A percentile compares a stretch with the other conserved stretches of the same genome.
phyloP scores from a whole-genome alignment of 129 eudicot genomes.

The Chrysanthemum lavandulifolium region DNA sequence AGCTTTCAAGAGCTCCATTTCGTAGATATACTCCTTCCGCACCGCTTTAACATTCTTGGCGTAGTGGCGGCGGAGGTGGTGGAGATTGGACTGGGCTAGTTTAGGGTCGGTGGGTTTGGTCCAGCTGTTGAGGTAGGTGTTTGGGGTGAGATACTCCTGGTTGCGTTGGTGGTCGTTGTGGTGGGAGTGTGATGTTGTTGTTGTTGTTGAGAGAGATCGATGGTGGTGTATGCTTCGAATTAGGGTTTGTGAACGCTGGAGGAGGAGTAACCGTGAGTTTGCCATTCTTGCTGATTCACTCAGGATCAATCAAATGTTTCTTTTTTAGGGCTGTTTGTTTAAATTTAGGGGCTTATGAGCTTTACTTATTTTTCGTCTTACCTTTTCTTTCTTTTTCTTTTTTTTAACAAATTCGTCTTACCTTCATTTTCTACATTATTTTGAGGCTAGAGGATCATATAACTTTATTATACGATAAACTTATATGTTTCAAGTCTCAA shows the following conservation, averaged over 20 bases:
- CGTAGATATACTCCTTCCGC: constrained; percentile 63
- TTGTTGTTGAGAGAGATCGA: constrained; percentile 31
- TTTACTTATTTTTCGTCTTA: too few relatives aligned
- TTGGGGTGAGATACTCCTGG: constrained; percentile 59
- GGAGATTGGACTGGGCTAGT: constrained; percentile 56
- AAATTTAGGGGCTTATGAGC: too few relatives aligned
- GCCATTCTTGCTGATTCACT: constrained; percentile 7
- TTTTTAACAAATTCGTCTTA: too few relatives aligned
- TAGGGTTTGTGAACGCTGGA: constrained; percentile 23
- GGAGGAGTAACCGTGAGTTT: constrained; percentile 29
- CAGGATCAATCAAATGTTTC: too few relatives aligned
- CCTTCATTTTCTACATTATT: too few relatives aligned
- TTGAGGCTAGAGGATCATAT: too few relatives aligned
- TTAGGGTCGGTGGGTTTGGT: constrained; percentile 56
- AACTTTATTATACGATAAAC: too few relatives aligned
- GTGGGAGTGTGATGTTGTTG: constrained; percentile 23
- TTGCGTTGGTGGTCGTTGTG: constrained; percentile 49
- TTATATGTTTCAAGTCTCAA: too few relatives aligned
- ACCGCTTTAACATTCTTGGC: constrained; percentile 58
- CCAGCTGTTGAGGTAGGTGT: constrained; percentile 64
- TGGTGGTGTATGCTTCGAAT: not conserved
- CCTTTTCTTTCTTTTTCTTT: too few relatives aligned
- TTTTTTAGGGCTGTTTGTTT: too few relatives aligned
- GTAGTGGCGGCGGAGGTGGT: constrained; percentile 65
- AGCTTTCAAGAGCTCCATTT: constrained; percentile 69